Evolutionary conservation across 1,284 basidiomycete genomes (phyloP).

Genomic region (Ustilago trichophora): DNA sequence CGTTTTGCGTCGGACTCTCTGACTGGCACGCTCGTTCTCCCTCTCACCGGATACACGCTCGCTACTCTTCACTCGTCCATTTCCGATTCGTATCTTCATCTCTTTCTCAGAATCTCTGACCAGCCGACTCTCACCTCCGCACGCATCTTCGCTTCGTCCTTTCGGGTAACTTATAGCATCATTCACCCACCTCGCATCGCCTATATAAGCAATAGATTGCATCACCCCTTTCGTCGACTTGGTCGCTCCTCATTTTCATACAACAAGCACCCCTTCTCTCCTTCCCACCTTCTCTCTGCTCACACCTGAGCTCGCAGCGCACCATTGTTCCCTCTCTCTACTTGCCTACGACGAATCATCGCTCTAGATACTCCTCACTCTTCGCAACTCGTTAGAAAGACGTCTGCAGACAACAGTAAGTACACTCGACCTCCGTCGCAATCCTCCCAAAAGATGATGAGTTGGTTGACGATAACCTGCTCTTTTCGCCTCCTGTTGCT

Average conservation of each 20-base stretch:
- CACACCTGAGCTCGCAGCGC: neutral
- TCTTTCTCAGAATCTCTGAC: constrained; percentile 2
- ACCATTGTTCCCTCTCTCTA: no score
- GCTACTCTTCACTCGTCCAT: constrained; percentile 1
- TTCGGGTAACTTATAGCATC: constrained; percentile 3
- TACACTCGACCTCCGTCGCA: no score
- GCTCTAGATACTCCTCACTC: no score
- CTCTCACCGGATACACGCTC: constrained; percentile 4
- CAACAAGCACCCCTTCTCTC: neutral
- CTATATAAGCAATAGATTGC: constrained; percentile 21
- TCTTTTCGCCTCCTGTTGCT: no score
- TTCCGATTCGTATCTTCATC: no score
- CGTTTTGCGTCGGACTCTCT: no score
- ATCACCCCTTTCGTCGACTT: neutral
- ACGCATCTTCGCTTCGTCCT: neutral
- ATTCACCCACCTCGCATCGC: constrained; percentile 2
- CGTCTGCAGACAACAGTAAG: no score
- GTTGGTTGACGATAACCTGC: no score
- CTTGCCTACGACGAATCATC: no score
- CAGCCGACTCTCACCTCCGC: neutral
- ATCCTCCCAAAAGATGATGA: no score
- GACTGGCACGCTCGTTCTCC: no score
- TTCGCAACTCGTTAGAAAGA: no score
- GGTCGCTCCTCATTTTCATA: constrained; percentile 1
- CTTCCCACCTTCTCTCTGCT: constrained; percentile 1